Conservation (phyloP, 2,329 filamentous ascomycete species). For the Zalaria obscura region DNA sequence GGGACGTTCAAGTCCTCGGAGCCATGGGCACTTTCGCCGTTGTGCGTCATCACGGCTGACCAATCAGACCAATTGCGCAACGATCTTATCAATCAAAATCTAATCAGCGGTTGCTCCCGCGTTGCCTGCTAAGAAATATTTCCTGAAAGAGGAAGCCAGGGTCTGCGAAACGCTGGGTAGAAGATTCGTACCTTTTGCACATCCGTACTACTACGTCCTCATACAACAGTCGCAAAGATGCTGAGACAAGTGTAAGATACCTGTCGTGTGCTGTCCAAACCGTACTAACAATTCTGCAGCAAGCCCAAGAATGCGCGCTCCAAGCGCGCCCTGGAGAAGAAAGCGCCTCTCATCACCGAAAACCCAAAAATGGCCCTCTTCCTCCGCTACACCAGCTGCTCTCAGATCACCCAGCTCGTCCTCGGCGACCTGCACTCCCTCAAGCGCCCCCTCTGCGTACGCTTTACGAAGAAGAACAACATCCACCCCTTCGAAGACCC, state of each 20-base stretch:
- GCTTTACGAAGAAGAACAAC: conserved; percentile 94
- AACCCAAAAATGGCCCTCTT: conserved; percentile 85
- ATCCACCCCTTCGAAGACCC: conserved; percentile 90
- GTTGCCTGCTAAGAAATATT: too few species aligned
- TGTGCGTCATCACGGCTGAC: too few species aligned
- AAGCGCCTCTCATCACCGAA: conserved; percentile 76
- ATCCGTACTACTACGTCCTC: neutral
- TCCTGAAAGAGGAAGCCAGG: too few species aligned
- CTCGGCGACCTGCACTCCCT: conserved; percentile 74
- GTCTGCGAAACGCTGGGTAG: too few species aligned
- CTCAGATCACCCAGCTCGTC: conserved; percentile 68
- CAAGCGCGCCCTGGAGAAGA: conserved; percentile 87
- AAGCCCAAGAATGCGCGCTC: conserved; percentile 66
- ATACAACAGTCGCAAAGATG: neutral
- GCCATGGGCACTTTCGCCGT: too few species aligned
- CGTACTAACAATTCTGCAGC: conserved; percentile 1
- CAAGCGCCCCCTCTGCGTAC: conserved; percentile 71
- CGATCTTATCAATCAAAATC: too few species aligned
- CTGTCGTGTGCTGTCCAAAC: neutral
- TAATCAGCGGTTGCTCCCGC: too few species aligned
- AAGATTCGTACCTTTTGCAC: too few species aligned
- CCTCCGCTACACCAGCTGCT: conserved; percentile 75
- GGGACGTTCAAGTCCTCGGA: too few species aligned
- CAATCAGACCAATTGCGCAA: too few species aligned
- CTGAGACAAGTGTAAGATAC: conserved; percentile 1